Evolutionary conservation across 176 grass and related monocot species (phyloP), one percentile per base, ranked within the genome.

Genomic region (Rhipidocladum racemiflorum): DNA sequence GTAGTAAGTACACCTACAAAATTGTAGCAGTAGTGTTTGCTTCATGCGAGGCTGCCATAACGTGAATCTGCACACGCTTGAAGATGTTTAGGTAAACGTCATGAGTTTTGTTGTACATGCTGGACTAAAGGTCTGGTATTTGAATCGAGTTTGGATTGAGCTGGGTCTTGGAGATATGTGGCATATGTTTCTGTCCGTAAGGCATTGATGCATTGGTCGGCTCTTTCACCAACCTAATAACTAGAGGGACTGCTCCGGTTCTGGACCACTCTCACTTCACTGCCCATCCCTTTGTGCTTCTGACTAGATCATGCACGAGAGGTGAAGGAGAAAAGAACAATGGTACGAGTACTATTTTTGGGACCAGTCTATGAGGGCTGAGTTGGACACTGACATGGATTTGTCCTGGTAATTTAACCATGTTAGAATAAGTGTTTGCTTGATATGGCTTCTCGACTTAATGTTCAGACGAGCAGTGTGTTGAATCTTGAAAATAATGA

Each of bases 121-220:
- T 63, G 45, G 68, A 65, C 32, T 55, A 16, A 7, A 13, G 24
- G 59, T 45, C 46, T 86, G 14, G 24, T 73, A 67, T 68, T 77
- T 23, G 38, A 77, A 71, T 63, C 12, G 17, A 78, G 25, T 34
- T 34, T 72, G 73, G 73, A 27, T 43, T 83, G 23, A 63, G n/a
- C 45, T 20, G 24, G 36, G 18, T 56, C 20, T 55, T 72, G 23
- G 57, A 65, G 18, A 25, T 54, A 79, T 73, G 9, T 63, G 11
- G 23, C 59, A 36, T 17, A 72, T 65, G 16, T 70, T 76, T 50
- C 4, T 69, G 85, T 70, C 64, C 30, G 70, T 61, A 69, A 75
- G 35, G 36, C 10, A 83, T 88, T 83, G 64, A 83, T 88, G 74
- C 73, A 72, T 53, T 35, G 80, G 79, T 83, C 65, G 65, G 73